A percentile compares a stretch with the other conserved stretches of the same genome.
These are phyloP conservation scores for Gracilaria domingensis DNA, from an alignment of 23 red algal genomes.

Conservation along the genomic window DNA sequence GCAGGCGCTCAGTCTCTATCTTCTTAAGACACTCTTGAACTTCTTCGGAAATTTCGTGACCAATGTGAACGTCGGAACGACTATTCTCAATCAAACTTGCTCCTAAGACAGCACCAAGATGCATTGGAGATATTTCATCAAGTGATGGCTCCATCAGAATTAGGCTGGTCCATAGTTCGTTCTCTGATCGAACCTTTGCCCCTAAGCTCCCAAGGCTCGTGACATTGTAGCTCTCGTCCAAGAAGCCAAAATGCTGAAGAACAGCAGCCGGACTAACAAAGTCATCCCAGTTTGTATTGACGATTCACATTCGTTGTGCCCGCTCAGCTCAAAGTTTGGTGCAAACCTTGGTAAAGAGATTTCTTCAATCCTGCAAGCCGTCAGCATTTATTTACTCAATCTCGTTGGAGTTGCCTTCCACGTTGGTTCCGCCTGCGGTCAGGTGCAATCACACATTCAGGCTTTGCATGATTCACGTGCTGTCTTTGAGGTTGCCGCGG, in stretches of 20 bases:
- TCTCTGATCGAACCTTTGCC: slow-evolving; percentile 80
- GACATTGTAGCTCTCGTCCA: slow-evolving; percentile 67
- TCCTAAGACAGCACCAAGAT: slow-evolving; percentile 82
- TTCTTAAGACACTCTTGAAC: slow-evolving; percentile 4
- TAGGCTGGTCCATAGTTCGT: slow-evolving; percentile 92
- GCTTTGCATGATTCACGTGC: slow-evolving; percentile 63
- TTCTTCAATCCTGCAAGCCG: slow-evolving; percentile 37
- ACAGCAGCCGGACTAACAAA: slow-evolving; percentile 70
- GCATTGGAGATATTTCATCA: slow-evolving; percentile 54
- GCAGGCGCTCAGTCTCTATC: slow-evolving; percentile 23
- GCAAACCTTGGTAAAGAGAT: slow-evolving; percentile 67
- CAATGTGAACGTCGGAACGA: slow-evolving; percentile 62
- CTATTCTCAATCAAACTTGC: slow-evolving; percentile 66
- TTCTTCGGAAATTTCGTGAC: slow-evolving; percentile 47
- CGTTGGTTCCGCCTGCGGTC: no score
- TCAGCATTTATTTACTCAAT: no score
- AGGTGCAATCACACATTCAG: slow-evolving; percentile 56
- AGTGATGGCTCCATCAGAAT: slow-evolving; percentile 63
- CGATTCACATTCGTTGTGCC: slow-evolving; percentile 75
- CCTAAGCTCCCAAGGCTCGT: slow-evolving; percentile 84
- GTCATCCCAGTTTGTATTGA: slow-evolving; percentile 55
- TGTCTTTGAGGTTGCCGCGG: slow-evolving; percentile 67
- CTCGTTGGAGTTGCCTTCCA: no score
- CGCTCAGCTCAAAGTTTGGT: slow-evolving; percentile 91
- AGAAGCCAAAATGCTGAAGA: slow-evolving; percentile 73